A percentile compares a stretch with the other conserved stretches of the same genome.
phyloP scores from a whole-genome alignment of 106 monocot species.

The Agapanthus africanus region DNA sequence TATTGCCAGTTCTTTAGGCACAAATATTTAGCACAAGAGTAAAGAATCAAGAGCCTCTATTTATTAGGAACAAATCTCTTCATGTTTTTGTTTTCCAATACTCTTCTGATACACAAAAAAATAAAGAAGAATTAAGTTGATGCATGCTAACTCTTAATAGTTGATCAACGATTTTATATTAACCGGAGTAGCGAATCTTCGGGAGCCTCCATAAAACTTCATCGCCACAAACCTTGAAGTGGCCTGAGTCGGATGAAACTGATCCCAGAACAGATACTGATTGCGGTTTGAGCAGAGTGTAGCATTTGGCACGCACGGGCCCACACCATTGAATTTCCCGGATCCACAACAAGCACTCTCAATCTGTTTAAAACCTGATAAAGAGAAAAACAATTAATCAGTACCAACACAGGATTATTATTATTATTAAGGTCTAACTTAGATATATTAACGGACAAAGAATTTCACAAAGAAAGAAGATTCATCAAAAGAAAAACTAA shows the following conservation, averaged over 20 bases:
- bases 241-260: constrained; percentile 29
- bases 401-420: too few relatives aligned
- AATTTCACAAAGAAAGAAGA: background rate
- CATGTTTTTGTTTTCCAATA: too few relatives aligned
- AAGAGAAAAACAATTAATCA: background rate
- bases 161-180: constrained; percentile 14
- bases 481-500: too few relatives aligned
- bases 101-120: too few relatives aligned
- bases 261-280: constrained; percentile 42
- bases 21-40: too few relatives aligned
- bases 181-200: constrained; percentile 12
- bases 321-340: constrained; percentile 34
- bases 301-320: constrained; percentile 34
- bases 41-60: too few relatives aligned
- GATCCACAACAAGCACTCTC: constrained; percentile 44
- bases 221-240: constrained; percentile 7
- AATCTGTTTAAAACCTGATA: constrained; percentile 14
- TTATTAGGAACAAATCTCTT: too few relatives aligned
- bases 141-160: background rate
- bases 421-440: too few relatives aligned
- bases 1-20: too few relatives aligned
- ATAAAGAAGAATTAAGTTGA: too few relatives aligned
- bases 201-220: constrained; percentile 7
- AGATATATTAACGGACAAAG: too few relatives aligned
- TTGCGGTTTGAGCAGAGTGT: constrained; percentile 34